Conservation (phyloP, 2,329 filamentous ascomycete genomes). For the Pseudocercospora pini-densiflorae region DNA sequence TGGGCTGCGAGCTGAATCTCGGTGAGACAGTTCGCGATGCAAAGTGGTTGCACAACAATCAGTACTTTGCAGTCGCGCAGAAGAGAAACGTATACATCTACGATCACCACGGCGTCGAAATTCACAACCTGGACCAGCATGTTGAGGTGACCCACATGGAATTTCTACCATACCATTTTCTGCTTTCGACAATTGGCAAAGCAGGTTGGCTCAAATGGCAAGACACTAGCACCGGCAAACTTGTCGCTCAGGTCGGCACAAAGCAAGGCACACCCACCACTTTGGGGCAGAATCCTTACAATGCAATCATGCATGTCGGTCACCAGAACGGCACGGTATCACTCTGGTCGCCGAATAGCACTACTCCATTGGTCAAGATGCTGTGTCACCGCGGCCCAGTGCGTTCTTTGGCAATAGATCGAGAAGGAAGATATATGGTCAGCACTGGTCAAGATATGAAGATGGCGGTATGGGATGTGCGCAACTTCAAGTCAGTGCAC, state of each 20-base stretch:
- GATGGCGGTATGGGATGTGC: conserved; percentile 95
- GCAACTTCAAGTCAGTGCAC: conserved; percentile 91
- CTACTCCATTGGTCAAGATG: conserved; percentile 86
- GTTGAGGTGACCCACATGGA: conserved; percentile 92
- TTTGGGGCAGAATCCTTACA: conserved; percentile 86
- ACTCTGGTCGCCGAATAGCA: conserved; percentile 91
- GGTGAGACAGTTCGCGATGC: conserved; percentile 88
- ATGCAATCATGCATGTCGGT: conserved; percentile 88
- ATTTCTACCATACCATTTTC: conserved; percentile 94
- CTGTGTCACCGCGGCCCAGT: conserved; percentile 90
- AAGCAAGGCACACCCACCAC: conserved; percentile 82
- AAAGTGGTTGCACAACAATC: conserved; percentile 92
- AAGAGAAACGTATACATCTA: conserved; percentile 98
- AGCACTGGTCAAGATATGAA: conserved; percentile 86
- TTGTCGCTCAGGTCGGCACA: conserved; percentile 84
- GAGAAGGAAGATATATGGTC: conserved; percentile 94
- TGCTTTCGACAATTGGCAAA: conserved; percentile 83
- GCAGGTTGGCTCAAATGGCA: conserved; percentile 90
- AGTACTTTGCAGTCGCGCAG: conserved; percentile 92
- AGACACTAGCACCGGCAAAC: conserved; percentile 89
- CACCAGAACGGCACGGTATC: conserved; percentile 96
- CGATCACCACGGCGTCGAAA: conserved; percentile 84
- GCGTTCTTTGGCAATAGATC: conserved; percentile 80
- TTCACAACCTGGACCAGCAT: conserved; percentile 90
- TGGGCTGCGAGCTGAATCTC: conserved; percentile 89